Evolutionary conservation across 1,139 yeast genomes (phyloP).

Genomic region (Yamadazyma trypodendri): DNA sequence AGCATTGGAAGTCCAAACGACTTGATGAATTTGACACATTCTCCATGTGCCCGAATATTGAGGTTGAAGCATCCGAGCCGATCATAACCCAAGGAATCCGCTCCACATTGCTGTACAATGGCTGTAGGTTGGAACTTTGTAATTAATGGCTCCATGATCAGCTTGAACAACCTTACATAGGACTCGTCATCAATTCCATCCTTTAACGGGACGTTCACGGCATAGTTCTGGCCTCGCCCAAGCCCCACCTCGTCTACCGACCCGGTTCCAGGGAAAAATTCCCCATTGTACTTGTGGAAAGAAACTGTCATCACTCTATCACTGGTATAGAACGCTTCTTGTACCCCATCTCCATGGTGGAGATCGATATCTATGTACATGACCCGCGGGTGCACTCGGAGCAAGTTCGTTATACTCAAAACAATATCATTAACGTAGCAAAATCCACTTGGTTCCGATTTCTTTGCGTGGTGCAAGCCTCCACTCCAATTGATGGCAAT

Average conservation of each 20-base stretch:
- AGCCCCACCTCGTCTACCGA: constrained; percentile 86
- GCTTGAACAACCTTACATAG: constrained; percentile 70
- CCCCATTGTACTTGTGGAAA: constrained; percentile 94
- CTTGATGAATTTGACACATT: constrained; percentile 87
- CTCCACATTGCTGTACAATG: constrained; percentile 89
- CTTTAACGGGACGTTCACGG: constrained; percentile 85
- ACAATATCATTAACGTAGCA: constrained; percentile 76
- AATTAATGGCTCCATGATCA: constrained; percentile 85
- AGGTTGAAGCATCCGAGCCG: constrained; percentile 89
- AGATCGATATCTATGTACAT: constrained; percentile 93
- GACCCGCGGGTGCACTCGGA: constrained; percentile 93
- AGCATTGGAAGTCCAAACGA: constrained; percentile 85
- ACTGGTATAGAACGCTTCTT: constrained; percentile 94
- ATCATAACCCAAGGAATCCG: constrained; percentile 90
- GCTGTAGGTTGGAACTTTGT: constrained; percentile 79
- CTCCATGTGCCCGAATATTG: constrained; percentile 92
- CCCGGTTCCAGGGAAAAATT: constrained; percentile 96
- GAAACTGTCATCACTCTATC: constrained; percentile 98
- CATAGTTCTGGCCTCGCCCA: constrained; percentile 83
- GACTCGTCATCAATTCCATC: constrained; percentile 93
- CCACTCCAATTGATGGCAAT: constrained; percentile 97
- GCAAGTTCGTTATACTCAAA: constrained; percentile 81
- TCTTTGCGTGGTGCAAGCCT: constrained; percentile 95
- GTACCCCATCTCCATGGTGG: constrained; percentile 98
- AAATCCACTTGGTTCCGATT: constrained; percentile 93